Evolutionary conservation across 257 asterid genomes (phyloP).

Genomic region (Petunia secreta): DNA sequence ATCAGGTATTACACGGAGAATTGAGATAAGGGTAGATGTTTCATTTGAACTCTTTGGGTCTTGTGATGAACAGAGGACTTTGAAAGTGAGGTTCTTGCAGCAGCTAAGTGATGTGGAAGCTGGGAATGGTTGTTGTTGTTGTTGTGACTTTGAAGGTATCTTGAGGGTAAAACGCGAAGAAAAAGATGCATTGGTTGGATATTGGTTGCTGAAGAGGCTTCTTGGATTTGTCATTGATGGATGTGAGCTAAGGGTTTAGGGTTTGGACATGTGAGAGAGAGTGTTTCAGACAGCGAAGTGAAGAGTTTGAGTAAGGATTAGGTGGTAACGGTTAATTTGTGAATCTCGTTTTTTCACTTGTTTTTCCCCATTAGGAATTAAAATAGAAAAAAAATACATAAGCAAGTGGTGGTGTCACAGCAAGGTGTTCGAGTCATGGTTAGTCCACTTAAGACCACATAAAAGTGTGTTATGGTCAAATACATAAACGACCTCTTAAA

Average conservation of each 20-base stretch:
- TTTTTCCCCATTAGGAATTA: background rate
- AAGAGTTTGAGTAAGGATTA: slow-evolving; percentile 32
- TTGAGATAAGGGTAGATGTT: slow-evolving; percentile 40
- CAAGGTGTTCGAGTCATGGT: slow-evolving; percentile 7
- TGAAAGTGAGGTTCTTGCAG: slow-evolving; percentile 32
- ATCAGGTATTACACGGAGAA: slow-evolving; percentile 62
- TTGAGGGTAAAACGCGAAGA: slow-evolving; percentile 38
- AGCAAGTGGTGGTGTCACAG: background rate
- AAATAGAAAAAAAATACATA: background rate
- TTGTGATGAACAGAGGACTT: slow-evolving; percentile 44
- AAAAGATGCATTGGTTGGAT: slow-evolving; percentile 43
- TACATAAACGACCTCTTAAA: no score
- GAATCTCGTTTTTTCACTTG: slow-evolving; percentile 55
- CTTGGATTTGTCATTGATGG: slow-evolving; percentile 41
- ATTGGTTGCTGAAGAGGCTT: slow-evolving; percentile 35
- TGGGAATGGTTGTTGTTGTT: slow-evolving; percentile 35
- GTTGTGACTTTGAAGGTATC: slow-evolving; percentile 41
- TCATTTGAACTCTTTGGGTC: slow-evolving; percentile 37
- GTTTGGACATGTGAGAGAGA: slow-evolving; percentile 29
- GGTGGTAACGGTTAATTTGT: slow-evolving; percentile 48
- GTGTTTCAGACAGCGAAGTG: slow-evolving; percentile 32
- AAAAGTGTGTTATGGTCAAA: no score
- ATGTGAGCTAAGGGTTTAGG: slow-evolving; percentile 37
- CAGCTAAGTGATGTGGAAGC: slow-evolving; percentile 27
- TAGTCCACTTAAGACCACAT: no score